Conservation (phyloP, 768 basidiomycete genomes). For the Psilocybe sp. region DNA sequence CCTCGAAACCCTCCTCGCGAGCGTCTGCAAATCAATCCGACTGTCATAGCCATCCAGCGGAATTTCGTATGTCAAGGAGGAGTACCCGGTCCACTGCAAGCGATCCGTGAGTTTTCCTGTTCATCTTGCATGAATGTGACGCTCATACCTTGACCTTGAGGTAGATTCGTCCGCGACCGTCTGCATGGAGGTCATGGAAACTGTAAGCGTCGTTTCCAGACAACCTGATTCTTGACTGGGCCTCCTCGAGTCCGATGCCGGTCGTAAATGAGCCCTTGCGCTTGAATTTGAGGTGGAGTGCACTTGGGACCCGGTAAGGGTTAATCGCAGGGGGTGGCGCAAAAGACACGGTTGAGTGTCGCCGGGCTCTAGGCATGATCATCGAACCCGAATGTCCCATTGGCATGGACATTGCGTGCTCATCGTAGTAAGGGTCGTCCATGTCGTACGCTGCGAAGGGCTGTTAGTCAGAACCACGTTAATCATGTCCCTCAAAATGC, state of each 20-base stretch:
- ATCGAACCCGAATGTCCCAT: constrained; percentile 27
- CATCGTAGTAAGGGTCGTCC: constrained; percentile 54
- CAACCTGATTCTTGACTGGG: constrained; percentile 60
- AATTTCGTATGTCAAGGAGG: constrained; percentile 70
- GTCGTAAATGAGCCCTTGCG: constrained; percentile 64
- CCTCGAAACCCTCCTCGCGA: constrained; percentile 65
- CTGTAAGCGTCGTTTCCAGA: constrained; percentile 64
- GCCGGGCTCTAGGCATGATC: constrained; percentile 38
- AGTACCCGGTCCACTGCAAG: constrained; percentile 66
- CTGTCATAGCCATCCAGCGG: constrained; percentile 68
- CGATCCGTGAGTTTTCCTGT: neutral
- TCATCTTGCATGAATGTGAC: neutral
- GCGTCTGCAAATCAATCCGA: constrained; percentile 61
- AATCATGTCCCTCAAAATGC: constrained; percentile 5
- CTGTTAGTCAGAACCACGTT: neutral
- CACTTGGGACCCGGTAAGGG: constrained; percentile 45
- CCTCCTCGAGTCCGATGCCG: constrained; percentile 67
- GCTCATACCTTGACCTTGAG: constrained; percentile 58
- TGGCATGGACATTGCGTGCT: constrained; percentile 36
- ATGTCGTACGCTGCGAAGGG: constrained; percentile 48
- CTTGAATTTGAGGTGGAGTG: constrained; percentile 66
- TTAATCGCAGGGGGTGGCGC: constrained; percentile 36
- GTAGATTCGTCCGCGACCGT: constrained; percentile 54
- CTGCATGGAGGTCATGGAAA: constrained; percentile 63
- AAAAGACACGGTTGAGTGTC: constrained; percentile 52